Base-by-base conservation (phyloP, 164 flowering plant species). In the Nymphaea colorata region DNA sequence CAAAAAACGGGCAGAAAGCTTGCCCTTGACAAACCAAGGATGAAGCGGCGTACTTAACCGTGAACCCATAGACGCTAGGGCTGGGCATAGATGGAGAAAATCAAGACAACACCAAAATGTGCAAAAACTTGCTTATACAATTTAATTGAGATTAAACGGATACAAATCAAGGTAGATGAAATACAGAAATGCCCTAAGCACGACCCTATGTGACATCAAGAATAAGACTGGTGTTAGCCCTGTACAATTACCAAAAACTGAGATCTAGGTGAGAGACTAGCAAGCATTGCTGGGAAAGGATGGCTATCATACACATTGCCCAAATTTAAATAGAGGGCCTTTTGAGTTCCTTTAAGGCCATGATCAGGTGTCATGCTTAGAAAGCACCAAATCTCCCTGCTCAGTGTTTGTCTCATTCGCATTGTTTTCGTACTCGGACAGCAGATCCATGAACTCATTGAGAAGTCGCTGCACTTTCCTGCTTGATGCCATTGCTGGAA, bases 401-500 rank as follows among this genome's bases (percentile, higher is more conserved):
- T 47, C 55, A 14, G 78, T 4, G 25, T 72, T 77, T 75, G 57
- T 74, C 66, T 69, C 79, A 41, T 83, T 87, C 14, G 25, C 17
- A 69, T 70, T 78, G 25, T 71, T 66, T 73, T 87, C 92, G 64
- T 95, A 90, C 72, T 92, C 99, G 10, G 91, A 90, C 4, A 95
- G 81, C 65, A 89, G 93, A 76, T 90, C 96, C 87, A 89, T 84
- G 78, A 89, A 95, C 78, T 95, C 99, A 61, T 89, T 90, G 11
- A 95, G 86, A 72, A 95, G 72, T 41, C 99, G 84, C 70, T 95
- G 98, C 4, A 95, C 96, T 79, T 95, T 90, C 67, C 98, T 80
- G 71, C 90, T 95, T 61, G 99, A 84, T 59, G 99, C 99, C 90
- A 90, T 85, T 44, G 99, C 96, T 5, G 99, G 99, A 78, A 95